Base-by-base conservation (phyloP, 768 basidiomycete genomes). In the Cystofilobasidium macerans region DNA sequence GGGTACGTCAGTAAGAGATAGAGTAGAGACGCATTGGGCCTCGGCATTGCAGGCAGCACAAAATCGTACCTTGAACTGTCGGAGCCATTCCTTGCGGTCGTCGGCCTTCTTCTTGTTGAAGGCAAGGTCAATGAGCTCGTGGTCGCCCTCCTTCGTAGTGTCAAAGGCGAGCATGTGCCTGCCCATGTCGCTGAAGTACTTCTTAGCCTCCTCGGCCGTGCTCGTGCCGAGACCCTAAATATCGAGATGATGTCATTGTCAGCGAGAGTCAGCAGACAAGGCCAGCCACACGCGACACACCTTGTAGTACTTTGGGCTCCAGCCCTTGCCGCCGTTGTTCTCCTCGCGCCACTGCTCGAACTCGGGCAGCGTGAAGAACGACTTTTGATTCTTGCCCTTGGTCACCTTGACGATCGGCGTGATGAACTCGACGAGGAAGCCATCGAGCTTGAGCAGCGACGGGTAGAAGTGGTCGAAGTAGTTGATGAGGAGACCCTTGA, bases 21-120 rank as follows among this genome's bases (percentile, higher is more conserved):
- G 24, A 24, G 1, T 14, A 12, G 36, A n/a, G 18, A 2, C 9
- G 6, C 9, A 24, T 28, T 30, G 22, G 14, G 51, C 26, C n/a
- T n/a, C n/a, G n/a, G n/a, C n/a, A n/a, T n/a, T n/a, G 3, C 28
- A 9, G 7, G 40, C 36, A 6, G 7, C 20, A 38, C 18, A 2
- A 0, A 14, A 32, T 42, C 78, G 64, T 71, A 87, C 91, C 80
- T 83, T 90, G 79, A 91, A 94, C 68, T 89, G 86, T 28, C 95
- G 82, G 16, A 99, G 78, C 95, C 95, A 99, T 65, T 99, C 95
- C 76, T 99, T 98, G 61, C 95, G 86, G 2, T 97, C 92, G 67
- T 99, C 95, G 0, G 92, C 89, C 74, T 94, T 97, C 81, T 97
- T 98, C 83, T 98, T 99, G 80, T 90, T 97, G 81, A 99, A 99